Base-by-base conservation (phyloP, 345 rosid genomes). In the Bruguiera gymnorhiza region DNA sequence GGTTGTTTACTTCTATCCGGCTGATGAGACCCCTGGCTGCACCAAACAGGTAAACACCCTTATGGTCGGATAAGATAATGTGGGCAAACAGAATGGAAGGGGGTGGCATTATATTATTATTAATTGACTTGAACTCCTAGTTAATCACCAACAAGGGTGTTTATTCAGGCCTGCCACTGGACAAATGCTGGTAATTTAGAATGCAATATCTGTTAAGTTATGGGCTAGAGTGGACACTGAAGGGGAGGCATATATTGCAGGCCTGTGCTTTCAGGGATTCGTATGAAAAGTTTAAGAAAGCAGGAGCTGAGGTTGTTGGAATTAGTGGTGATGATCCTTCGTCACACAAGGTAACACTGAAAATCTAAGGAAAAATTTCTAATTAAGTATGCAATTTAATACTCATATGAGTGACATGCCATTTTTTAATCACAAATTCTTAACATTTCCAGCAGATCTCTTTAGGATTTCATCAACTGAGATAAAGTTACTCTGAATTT, bases 241-340 rank as follows among this genome's bases (percentile, higher is more conserved):
- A 32, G 54, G 34, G 4, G 16, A 55, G 29, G 23, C 39, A 26
- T 58, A 31, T 66, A 27, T 56, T 75, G 69, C 83, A 89, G 96
- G 96, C 96, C 13, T 89, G 96, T 83, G 91, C 96, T 69, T 89
- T 89, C 66, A 82, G 96, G 70, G 96, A 89, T 73, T 90, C 96
- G 29, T 94, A 94, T 29, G 98, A 94, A 85, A 94, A 94, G 81
- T 94, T 94, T 76, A 94, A 91, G 87, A 94, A 88, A 74, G 98
- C 98, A 6, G 98, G 98, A 46, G 98, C 98, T 48, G 87, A 85
- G 79, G 98, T 94, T 59, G 76, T 94, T 73, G 98, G 98, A 30
- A 88, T 94, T 21, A 90, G 98, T 58, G 96, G 94, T 19, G 98
- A 92, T 66, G 96, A 87, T 76, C 19, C 98, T 24, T 66, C 91